Evolutionary conservation across 164 flowering plant genomes (phyloP).

Genomic region (Chimonanthus salicifolius): DNA sequence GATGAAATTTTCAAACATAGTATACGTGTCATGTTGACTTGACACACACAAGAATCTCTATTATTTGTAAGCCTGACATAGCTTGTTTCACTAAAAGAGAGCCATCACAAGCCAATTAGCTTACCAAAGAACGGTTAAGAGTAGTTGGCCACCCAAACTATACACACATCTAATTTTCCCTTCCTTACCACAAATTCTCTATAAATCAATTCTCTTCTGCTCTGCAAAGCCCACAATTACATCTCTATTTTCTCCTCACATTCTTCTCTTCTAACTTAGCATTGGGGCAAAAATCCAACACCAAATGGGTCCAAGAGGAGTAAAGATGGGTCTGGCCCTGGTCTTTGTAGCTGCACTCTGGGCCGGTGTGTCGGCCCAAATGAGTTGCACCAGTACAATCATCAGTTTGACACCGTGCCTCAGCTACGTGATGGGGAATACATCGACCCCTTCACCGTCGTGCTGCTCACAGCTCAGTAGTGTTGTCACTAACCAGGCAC

Average conservation of each 20-base stretch:
- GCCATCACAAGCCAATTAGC: background rate
- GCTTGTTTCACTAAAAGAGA: no score
- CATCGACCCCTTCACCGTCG: slow-evolving; percentile 53
- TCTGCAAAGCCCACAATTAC: background rate
- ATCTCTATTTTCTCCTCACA: background rate
- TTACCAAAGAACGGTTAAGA: background rate
- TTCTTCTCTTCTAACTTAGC: background rate
- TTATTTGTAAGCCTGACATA: no score
- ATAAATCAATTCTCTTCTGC: background rate
- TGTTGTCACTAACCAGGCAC: slow-evolving; percentile 51
- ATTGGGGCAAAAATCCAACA: background rate
- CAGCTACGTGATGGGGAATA: slow-evolving; percentile 59
- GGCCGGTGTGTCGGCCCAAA: slow-evolving; percentile 43
- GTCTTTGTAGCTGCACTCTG: background rate
- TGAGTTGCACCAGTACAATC: slow-evolving; percentile 47
- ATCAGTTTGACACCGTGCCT: slow-evolving; percentile 70
- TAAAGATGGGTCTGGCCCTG: background rate
- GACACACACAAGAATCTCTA: no score
- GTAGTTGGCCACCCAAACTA: background rate
- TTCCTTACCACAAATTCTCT: background rate
- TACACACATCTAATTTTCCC: background rate
- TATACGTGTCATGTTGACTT: no score
- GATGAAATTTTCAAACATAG: no score
- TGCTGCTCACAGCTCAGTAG: slow-evolving; percentile 72
- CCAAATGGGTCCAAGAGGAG: background rate